phyloP scores from a whole-genome alignment of 2,329 filamentous ascomycete genomes.

The Byssothecium circinans region DNA sequence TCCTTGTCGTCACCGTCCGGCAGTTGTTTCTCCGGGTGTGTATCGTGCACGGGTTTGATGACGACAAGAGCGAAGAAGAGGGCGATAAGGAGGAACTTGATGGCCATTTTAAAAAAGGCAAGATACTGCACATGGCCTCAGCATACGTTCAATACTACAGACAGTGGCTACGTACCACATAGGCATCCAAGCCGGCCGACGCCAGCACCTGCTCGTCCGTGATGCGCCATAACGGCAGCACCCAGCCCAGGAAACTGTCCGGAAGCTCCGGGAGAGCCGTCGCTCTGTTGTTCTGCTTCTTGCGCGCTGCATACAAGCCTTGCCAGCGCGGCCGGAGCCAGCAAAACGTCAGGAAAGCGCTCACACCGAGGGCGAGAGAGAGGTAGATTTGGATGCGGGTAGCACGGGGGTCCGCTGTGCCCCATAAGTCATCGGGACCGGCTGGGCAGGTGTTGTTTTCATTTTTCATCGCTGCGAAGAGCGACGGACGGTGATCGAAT shows the following conservation, averaged over 20 bases:
- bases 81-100: conserved; percentile 76
- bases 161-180: conserved; percentile 65
- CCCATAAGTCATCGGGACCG: conserved; percentile 31
- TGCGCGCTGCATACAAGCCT: conserved; percentile 84
- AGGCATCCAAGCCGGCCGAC: conserved; percentile 91
- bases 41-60: conserved; percentile 81
- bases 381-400: conserved; percentile 67
- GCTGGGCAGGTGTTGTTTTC: conserved; percentile 18
- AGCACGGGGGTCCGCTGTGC: conserved; percentile 46
- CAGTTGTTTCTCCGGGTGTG: conserved; percentile 51
- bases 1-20: conserved; percentile 14
- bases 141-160: conserved; percentile 6
- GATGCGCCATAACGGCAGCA: conserved; percentile 79
- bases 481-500: neutral
- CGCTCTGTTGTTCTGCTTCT: conserved; percentile 69
- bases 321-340: conserved; percentile 89
- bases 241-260: conserved; percentile 89
- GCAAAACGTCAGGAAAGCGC: conserved; percentile 76
- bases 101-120: conserved; percentile 93
- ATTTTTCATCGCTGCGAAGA: conserved; percentile 20
- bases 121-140: conserved; percentile 64
- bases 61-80: conserved; percentile 79
- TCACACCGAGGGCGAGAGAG: conserved; percentile 68
- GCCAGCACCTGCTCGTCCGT: conserved; percentile 87
- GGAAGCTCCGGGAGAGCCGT: conserved; percentile 75